Conservation (phyloP, 305 asterid species). For the Lippia alba region DNA sequence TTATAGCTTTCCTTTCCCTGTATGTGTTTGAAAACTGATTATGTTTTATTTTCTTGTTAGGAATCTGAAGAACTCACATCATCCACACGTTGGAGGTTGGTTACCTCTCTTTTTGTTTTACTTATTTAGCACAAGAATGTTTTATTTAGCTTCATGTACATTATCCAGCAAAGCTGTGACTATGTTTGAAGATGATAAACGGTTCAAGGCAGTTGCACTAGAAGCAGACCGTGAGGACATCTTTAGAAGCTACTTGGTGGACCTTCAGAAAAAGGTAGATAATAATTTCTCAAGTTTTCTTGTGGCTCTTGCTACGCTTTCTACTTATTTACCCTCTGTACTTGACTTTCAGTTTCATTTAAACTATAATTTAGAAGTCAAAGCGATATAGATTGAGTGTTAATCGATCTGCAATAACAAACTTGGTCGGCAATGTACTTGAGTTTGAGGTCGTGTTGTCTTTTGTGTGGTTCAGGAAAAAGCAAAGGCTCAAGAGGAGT, state of each 20-base stretch:
- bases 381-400: not conserved
- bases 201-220: constrained; percentile 94
- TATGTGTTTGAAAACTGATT: constrained; percentile 30
- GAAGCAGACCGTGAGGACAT: constrained; percentile 96
- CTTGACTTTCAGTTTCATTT: constrained; percentile 13
- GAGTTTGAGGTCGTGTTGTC: constrained; percentile 24
- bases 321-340: constrained; percentile 4
- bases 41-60: constrained; percentile 50
- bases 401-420: constrained; percentile 6
- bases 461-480: constrained; percentile 67
- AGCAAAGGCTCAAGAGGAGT: constrained; percentile 92
- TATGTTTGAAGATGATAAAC: constrained; percentile 92
- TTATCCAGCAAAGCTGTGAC: constrained; percentile 83
- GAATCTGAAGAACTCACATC: constrained; percentile 93
- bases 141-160: constrained; percentile 35
- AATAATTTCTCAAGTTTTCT: constrained; percentile 13
- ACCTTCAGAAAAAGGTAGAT: constrained; percentile 89
- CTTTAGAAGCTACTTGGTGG: constrained; percentile 84
- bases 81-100: constrained; percentile 90
- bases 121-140: constrained; percentile 22
- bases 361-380: constrained; percentile 1
- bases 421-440: constrained; percentile 16
- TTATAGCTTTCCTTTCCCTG: constrained; percentile 6
- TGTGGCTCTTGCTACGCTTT: constrained; percentile 14
- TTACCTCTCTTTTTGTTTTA: constrained; percentile 29